Evolutionary conservation across 1,284 basidiomycete genomes (phyloP), one percentile per base, ranked within the genome.

Genomic region (Albatrellus sp.): DNA sequence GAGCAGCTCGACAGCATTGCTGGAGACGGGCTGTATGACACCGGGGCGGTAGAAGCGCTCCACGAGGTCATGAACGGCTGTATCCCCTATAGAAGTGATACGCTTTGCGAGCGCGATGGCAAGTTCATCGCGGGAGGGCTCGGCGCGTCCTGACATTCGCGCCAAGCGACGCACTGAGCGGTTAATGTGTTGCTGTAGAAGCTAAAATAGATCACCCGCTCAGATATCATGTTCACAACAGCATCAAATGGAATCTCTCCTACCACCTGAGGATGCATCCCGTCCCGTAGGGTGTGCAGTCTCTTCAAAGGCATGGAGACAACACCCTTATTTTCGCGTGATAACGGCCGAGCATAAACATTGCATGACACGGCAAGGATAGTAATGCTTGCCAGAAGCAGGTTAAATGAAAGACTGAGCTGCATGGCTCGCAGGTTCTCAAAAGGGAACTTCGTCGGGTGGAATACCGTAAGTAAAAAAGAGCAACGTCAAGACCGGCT

Each of bases 121-220:
- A 42, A 86, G 67, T 17, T 71, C 66, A 28, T 66, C 61, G 33
- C 66, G 63, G 20, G 70, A 64, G 2, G 77, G 79, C 8, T 57
- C 66, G 12, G 63, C 61, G 37, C 71, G 72, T 14, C 80, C 75
- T 7, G 72, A 75, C 76, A 88, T 82, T 45, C 70, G 77, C 4
- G 83, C 81, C 46, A 77, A 66, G 46, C 85, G 80, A 47, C 68
- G 72, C 47, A 73, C 64, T 45, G 72, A 68, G 43, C 75, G 74
- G 61, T 86, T 87, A 50, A 82, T 72, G 54, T 80, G 69, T 60
- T 81, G 84, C 59, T 86, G 83, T 38, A 80, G 61, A 45, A 72
- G 60, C 84, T 87, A 54, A 32, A 14, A 32, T 5, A 7, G 24
- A 46, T 30, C 14, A 44, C 37, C 14, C 30, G 16, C 36, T 43